Evolutionary conservation across 208 protist species (phyloP), one percentile per base, ranked within the genome.

Genomic region (Wallacemonas rigidus): DNA sequence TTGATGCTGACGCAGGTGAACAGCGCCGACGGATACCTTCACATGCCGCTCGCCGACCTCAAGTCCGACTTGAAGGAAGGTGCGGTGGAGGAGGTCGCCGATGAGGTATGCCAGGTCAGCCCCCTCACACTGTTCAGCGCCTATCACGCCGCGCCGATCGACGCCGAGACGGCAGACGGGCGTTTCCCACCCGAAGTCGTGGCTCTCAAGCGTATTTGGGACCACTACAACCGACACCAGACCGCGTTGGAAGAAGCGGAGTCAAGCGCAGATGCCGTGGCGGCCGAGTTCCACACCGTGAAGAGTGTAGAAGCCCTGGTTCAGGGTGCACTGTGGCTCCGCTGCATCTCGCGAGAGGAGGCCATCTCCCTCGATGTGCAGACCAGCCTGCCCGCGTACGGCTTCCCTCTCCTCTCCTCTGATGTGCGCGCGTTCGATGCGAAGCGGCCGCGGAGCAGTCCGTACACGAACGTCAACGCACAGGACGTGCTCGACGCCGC

Each of bases 1-100:
- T 72, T 95, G 4, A 93, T 95, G 87, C 65, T 95, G 62, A 84
- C 68, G 63, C 90, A 95, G 79, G 91, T 93, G 70, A 93, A 89
- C 75, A 93, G 84, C 61, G 88, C 90, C 1, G 90, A 95, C 69
- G 90, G 90, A 1, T 95, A 88, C 69, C 76, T 95, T 7, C 90
- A 92, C 72, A 67, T 62, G n/a, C 65, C 79, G 2, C 75, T 60
- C 71, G 70, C 71, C 0, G 82, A 90, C 71, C 74, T 83, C 41
- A 72, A 55, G 48, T 71, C 77, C 38, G 88, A 95, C 60, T 82
- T 90, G 69, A 82, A 88, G 73, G 78, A 79, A 8, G 90, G 90
- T 2, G 76, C 87, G 47, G 80, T 93, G 40, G 68, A 90, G 4
- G 71, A 72, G 15, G 63, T 93, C 45, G 90, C 93, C 69, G 88